Evolutionary conservation across 495 filamentous ascomycete species (phyloP).

Genomic region (Melanomma pulvis-pyrius): DNA sequence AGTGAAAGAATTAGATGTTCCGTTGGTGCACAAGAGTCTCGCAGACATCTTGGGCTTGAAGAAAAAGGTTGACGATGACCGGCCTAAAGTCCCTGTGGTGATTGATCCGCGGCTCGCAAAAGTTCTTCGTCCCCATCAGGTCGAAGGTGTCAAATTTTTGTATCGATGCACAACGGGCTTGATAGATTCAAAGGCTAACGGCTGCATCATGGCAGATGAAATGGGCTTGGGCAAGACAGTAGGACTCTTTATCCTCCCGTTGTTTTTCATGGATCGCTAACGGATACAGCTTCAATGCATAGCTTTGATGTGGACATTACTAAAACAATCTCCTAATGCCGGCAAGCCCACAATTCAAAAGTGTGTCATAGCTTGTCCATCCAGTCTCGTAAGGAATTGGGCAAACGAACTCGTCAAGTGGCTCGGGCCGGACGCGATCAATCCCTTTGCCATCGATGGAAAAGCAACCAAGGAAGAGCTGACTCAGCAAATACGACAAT

Average conservation of each 20-base stretch:
- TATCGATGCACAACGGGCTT: constrained; percentile 91
- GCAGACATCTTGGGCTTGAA: constrained; percentile 95
- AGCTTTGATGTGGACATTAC: constrained; percentile 87
- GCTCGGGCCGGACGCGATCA: constrained; percentile 89
- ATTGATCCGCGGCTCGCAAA: constrained; percentile 93
- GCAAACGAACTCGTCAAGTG: constrained; percentile 95
- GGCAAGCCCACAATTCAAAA: constrained; percentile 95
- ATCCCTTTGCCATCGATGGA: constrained; percentile 93
- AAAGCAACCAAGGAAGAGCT: constrained; percentile 95
- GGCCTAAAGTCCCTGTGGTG: constrained; percentile 91
- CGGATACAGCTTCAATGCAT: constrained; percentile 67
- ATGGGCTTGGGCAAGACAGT: constrained; percentile 98
- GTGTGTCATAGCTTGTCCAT: constrained; percentile 97
- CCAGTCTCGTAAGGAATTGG: constrained; percentile 96
- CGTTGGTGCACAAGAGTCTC: constrained; percentile 87
- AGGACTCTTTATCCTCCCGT: constrained; percentile 24
- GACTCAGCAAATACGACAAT: constrained; percentile 85
- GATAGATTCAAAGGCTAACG: constrained; percentile 91
- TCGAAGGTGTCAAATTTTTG: constrained; percentile 98
- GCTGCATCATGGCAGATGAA: constrained; percentile 99
- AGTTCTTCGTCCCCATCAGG: constrained; percentile 92
- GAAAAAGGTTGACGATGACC: constrained; percentile 76
- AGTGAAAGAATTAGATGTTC: constrained; percentile 69
- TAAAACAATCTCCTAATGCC: constrained; percentile 93
- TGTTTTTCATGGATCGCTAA: constrained; percentile 55